Evolutionary conservation across 2,329 filamentous ascomycete species (phyloP), one percentile per base, ranked within the genome.

Genomic region (Seiridium unicorne): DNA sequence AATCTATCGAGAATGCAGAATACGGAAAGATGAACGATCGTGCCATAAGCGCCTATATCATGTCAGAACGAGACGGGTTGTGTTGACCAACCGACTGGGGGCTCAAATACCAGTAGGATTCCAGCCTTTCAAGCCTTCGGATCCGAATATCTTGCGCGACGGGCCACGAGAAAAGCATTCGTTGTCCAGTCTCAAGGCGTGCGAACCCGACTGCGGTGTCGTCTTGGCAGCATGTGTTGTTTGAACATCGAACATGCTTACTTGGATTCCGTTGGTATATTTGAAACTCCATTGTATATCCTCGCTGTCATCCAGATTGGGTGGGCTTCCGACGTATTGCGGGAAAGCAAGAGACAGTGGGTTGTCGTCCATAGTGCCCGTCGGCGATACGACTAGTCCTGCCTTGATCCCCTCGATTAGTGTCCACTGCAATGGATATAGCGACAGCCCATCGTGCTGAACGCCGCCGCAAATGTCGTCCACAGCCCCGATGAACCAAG

Each of bases 371-470:
- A 58, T 46, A 1, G 61, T 61, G 34, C 49, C 9, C 2, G 60
- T 46, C 1, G 61, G 62, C 34, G 68, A 66, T 3, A 75, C 61
- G 38, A 68, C 59, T 1, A 77, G 65, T 1, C 74, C 73, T 9
- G 68, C 64, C 26, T 64, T 62, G 32, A 67, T 64, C 54, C 68
- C 70, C 62, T 77, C 76, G 9, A 74, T 61, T 36, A 77, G 60
- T 66, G 78, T 77, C 76, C 76, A 79, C 61, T 79, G 76, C 1
- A 78, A 61, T 3, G 76, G 75, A 62, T 77, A 79, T 3, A 79
- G 64, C 4, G 73, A 72, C 4, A 77, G 63, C 3, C 76, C 75
- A 56, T 76, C 74, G 3, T 74, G 67, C 34, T 63, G 64, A 3
- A 71, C 63, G 1, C 72, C 69, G 3, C 76, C 76, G 3, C 74